Evolutionary conservation across 2,329 filamentous ascomycete genomes (phyloP).

Genomic region (Passalora sequoiae): DNA sequence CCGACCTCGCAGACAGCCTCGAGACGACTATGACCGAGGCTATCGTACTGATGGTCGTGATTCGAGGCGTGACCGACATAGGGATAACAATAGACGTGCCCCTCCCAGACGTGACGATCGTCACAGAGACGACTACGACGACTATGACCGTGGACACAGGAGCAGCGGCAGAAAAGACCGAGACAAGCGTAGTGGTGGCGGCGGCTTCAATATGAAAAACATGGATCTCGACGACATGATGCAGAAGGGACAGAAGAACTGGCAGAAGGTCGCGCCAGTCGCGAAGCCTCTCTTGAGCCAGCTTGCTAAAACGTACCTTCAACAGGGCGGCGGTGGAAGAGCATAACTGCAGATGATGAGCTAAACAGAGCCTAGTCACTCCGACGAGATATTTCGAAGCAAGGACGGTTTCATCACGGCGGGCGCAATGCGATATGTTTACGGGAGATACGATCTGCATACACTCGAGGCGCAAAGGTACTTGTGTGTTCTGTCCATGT

Average conservation of each 20-base stretch:
- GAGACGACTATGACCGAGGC: conserved; percentile 27
- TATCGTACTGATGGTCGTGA: conserved; percentile 30
- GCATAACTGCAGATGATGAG: conserved; percentile 4
- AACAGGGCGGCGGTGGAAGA: conserved; percentile 12
- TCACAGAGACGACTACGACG: conserved; percentile 18
- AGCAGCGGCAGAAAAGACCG: conserved; percentile 8
- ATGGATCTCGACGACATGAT: conserved; percentile 23
- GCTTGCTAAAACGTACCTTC: conserved; percentile 29
- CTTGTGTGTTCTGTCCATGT: too few relatives aligned
- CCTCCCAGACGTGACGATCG: conserved; percentile 14
- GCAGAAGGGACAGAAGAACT: conserved; percentile 30
- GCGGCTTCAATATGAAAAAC: conserved; percentile 12
- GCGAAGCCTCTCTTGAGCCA: conserved; percentile 29
- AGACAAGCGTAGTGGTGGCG: too few relatives aligned
- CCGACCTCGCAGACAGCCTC: conserved; percentile 19
- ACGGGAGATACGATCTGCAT: too few relatives aligned
- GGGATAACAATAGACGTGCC: conserved; percentile 15
- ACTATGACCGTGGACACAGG: conserved; percentile 17
- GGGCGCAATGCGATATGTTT: neutral
- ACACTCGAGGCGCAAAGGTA: too few relatives aligned
- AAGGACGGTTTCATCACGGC: neutral
- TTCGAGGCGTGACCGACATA: conserved; percentile 20
- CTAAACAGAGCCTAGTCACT: conserved; percentile 2
- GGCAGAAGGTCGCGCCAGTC: conserved; percentile 29
- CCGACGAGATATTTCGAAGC: conserved; percentile 1